Conservation (phyloP, 73 alveolate genomes). For the Loxodes magnus region DNA sequence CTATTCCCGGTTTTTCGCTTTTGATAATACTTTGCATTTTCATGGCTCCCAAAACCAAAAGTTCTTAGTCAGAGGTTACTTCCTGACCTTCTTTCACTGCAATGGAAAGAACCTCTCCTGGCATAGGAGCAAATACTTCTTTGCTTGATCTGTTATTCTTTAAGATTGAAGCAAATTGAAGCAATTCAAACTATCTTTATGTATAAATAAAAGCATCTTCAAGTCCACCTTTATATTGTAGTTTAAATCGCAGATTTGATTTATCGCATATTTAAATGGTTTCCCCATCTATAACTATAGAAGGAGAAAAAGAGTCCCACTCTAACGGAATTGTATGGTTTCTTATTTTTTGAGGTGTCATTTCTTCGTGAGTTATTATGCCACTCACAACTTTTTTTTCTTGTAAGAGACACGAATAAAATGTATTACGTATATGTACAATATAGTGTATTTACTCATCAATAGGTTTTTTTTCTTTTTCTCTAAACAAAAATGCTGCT, state of each 20-base stretch:
- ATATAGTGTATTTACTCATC: no score
- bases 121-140: conserved; percentile 61
- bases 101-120: conserved; percentile 65
- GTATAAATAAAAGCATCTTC: background rate
- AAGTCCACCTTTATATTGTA: background rate
- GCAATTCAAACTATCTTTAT: background rate
- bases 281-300: no score
- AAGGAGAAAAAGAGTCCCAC: no score
- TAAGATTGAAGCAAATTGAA: background rate
- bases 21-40: conserved; percentile 60
- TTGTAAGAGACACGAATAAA: no score
- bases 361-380: no score
- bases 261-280: background rate
- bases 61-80: conserved; percentile 22
- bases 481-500: no score
- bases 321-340: conserved; percentile 8
- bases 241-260: background rate
- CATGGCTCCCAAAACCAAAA: conserved; percentile 45
- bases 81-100: conserved; percentile 49
- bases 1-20: conserved; percentile 52
- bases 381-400: no score
- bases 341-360: background rate
- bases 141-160: conserved; percentile 20
- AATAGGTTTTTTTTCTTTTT: no score
- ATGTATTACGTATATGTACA: no score